A percentile compares a stretch with the other conserved stretches of the same genome.
Conservation (phyloP, 371 early-diverging fungal genomes). For the Mucor sp. region DNA sequence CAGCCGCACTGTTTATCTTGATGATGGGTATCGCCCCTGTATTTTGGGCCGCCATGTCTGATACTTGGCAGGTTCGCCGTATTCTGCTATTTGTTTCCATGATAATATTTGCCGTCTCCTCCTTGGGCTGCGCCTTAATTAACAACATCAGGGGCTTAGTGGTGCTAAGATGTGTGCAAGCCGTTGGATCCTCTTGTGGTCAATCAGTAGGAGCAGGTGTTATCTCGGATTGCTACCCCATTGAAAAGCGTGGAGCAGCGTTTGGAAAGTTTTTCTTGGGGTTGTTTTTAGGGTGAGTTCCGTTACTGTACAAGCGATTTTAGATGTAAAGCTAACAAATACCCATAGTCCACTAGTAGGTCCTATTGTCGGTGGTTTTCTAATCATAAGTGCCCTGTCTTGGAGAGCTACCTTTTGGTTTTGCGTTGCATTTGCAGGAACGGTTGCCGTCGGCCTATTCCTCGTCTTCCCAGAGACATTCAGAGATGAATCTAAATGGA, state of each 20-base stretch:
- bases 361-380: constrained; percentile 33
- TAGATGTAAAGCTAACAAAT: neutral
- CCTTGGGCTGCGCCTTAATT: constrained; percentile 68
- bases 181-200: constrained; percentile 69
- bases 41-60: constrained; percentile 69
- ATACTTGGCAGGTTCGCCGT: constrained; percentile 60
- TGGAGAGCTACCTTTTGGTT: constrained; percentile 40
- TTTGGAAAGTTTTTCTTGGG: constrained; percentile 54
- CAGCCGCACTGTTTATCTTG: constrained; percentile 58
- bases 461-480: constrained; percentile 70
- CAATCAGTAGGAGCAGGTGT: constrained; percentile 66
- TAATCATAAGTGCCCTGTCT: constrained; percentile 23
- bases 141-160: constrained; percentile 60
- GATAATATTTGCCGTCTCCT: constrained; percentile 59
- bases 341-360: neutral
- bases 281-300: constrained; percentile 36
- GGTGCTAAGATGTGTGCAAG: constrained; percentile 69
- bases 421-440: constrained; percentile 30
- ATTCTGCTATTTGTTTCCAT: constrained; percentile 59
- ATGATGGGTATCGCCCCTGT: constrained; percentile 65
- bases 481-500: constrained; percentile 20
- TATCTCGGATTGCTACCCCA: constrained; percentile 14
- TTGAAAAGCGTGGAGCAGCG: constrained; percentile 32
- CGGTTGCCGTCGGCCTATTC: constrained; percentile 17
- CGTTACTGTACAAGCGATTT: neutral